These are phyloP conservation scores for Mycosphaerella arachidis DNA, from an alignment of 2,329 filamentous ascomycete genomes.

Conservation along the genomic window DNA sequence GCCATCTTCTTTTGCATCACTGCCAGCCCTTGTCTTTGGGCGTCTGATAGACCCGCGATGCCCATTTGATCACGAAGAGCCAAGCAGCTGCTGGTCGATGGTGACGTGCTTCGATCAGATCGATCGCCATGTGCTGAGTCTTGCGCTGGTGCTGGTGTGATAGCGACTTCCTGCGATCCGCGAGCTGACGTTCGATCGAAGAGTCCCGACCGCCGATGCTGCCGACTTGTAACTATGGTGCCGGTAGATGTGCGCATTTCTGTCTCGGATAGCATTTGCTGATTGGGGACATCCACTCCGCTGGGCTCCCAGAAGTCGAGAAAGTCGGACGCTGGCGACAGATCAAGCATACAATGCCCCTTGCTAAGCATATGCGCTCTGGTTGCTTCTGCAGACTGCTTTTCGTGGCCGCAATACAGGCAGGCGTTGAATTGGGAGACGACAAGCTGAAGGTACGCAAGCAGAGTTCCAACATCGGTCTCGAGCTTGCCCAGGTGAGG, in stretches of 20 bases:
- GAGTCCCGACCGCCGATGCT: neutral
- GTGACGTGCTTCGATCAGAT: neutral
- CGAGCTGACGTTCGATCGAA: neutral
- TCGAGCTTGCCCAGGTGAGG: slow-evolving; percentile 31
- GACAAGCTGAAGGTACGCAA: slow-evolving; percentile 48
- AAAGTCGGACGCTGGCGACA: slow-evolving; percentile 14
- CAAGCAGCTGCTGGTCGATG: slow-evolving; percentile 4
- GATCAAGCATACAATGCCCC: slow-evolving; percentile 41
- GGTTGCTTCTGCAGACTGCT: slow-evolving; percentile 41
- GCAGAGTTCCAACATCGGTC: slow-evolving; percentile 46
- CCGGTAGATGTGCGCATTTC: slow-evolving; percentile 10
- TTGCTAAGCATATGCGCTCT: slow-evolving; percentile 51
- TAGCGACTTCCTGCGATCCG: neutral
- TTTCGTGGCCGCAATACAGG: slow-evolving; percentile 46
- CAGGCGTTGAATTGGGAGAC: slow-evolving; percentile 50
- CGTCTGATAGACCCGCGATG: slow-evolving; percentile 12
- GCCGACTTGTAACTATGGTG: slow-evolving; percentile 6
- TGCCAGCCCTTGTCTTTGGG: slow-evolving; percentile 13
- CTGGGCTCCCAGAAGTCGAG: slow-evolving; percentile 15
- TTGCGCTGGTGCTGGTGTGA: neutral
- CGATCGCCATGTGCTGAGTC: neutral
- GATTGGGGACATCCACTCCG: neutral
- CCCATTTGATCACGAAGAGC: slow-evolving; percentile 14
- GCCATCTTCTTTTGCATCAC: slow-evolving; percentile 13
- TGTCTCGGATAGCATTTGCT: neutral